Evolutionary conservation across 1,139 yeast genomes (phyloP), one percentile per base, ranked within the genome.

Genomic region (Blastobotrys aristatus): DNA sequence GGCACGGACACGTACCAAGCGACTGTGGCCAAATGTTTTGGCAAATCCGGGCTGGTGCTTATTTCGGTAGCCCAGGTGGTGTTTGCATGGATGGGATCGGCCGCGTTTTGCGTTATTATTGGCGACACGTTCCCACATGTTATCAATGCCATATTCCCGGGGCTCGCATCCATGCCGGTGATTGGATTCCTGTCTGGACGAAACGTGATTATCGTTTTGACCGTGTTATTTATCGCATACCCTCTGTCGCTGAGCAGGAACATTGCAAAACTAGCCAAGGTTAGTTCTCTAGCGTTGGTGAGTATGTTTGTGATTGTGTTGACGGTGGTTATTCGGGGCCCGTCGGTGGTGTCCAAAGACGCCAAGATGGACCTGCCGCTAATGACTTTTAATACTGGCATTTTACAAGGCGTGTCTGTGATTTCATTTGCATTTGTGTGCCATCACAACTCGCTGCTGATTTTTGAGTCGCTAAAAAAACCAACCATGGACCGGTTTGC

Each of bases 101-200:
- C 89, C 75, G 97, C 97, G 2, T 90, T 88, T 66, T 85, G 96
- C 55, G 92, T 90, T 47, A 90, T 90, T 56, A 87, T 90, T 37
- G 97, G 97, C 18, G 97, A 90, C 61, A 87, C 97, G 0, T 82
- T 90, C 35, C 97, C 97, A 0, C 96, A 88, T 63, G 96, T 90
- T 4, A 64, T 90, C 37, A 72, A 79, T 50, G 80, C 90, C 2
- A 66, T 89, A 33, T 75, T 87, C 50, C 86, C 87, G 0, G 58
- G 67, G 7, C 64, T 82, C 37, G 57, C 59, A 55, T 55, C 66
- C 21, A 58, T 75, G 32, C 62, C 73, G 2, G 61, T 75, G 40
- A 54, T 71, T 21, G 69, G 74, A 1, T 74, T 84, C 69, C 53
- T 88, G 7, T 75, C 88, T 44, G 69, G 75, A 45, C 70, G 97